Conservation (phyloP, 768 basidiomycete genomes). For the Wakefieldia striispora region DNA sequence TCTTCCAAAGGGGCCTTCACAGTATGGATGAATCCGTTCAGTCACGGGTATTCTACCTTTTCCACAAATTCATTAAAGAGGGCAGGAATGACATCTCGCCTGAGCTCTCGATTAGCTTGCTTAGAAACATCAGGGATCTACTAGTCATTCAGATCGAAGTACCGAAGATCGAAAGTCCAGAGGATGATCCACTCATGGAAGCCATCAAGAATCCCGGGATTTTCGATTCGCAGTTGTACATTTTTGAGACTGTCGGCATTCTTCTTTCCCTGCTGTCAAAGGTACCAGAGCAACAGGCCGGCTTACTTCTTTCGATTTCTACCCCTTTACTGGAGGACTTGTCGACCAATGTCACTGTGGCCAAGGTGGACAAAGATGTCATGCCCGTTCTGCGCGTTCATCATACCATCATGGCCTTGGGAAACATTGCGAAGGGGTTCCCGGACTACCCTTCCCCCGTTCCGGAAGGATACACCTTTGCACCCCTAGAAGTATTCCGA, state of each 20-base stretch:
- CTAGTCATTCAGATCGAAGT: slow-evolving; percentile 72
- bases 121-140: slow-evolving; percentile 74
- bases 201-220: slow-evolving; percentile 68
- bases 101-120: slow-evolving; percentile 66
- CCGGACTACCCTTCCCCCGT: slow-evolving; percentile 80
- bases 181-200: slow-evolving; percentile 75
- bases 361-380: slow-evolving; percentile 61
- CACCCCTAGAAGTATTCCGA: slow-evolving; percentile 76
- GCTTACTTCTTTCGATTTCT: slow-evolving; percentile 71
- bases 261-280: slow-evolving; percentile 76
- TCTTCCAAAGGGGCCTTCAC: slow-evolving; percentile 72
- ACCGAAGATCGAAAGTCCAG: slow-evolving; percentile 71
- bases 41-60: slow-evolving; percentile 86
- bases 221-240: slow-evolving; percentile 89
- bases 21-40: slow-evolving; percentile 67
- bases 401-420: slow-evolving; percentile 91
- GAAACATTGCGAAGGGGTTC: slow-evolving; percentile 94
- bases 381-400: slow-evolving; percentile 85
- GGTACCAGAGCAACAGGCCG: slow-evolving; percentile 63
- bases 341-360: slow-evolving; percentile 51
- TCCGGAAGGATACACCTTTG: slow-evolving; percentile 63
- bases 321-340: slow-evolving; percentile 80
- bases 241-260: slow-evolving; percentile 89
- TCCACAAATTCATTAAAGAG: slow-evolving; percentile 89
- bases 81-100: slow-evolving; percentile 71